phyloP scores from a whole-genome alignment of 257 asterid genomes.

The Scutellaria galericulata region DNA sequence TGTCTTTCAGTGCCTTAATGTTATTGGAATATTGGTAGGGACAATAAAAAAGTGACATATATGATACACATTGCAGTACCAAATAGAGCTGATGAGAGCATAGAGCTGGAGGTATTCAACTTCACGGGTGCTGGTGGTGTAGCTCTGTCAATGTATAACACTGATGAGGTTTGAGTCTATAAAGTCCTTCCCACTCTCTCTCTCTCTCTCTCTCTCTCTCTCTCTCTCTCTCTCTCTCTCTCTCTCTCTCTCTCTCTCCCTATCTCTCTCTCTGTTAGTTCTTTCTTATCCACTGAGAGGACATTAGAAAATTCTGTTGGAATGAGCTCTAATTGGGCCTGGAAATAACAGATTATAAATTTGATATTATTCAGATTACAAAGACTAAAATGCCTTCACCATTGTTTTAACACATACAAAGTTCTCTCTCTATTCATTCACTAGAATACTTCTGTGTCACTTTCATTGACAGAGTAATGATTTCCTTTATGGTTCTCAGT shows the following conservation, averaged over 20 bases:
- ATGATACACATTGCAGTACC: conserved; percentile 54
- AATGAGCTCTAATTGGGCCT: conserved; percentile 12
- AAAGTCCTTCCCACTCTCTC: not conserved
- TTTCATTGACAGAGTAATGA: conserved; percentile 20
- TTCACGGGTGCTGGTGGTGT: conserved; percentile 71
- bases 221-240: no score
- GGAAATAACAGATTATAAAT: not conserved
- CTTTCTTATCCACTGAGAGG: not conserved
- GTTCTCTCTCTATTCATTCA: not conserved
- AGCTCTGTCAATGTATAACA: conserved; percentile 73
- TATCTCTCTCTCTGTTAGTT: not conserved
- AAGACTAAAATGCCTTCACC: not conserved
- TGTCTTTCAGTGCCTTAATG: not conserved
- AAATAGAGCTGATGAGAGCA: conserved; percentile 39
- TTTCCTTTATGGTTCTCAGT: conserved; percentile 52
- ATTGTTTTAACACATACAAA: not conserved
- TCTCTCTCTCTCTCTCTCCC: no score
- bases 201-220: no score
- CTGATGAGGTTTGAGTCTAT: conserved; percentile 62
- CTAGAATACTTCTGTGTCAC: not conserved
- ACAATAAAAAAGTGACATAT: conserved; percentile 5
- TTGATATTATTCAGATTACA: not conserved
- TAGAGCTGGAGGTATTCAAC: conserved; percentile 64
- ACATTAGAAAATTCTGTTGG: not conserved
- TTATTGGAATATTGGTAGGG: conserved; percentile 18